Base-by-base conservation (phyloP, 306 rosid species). In the Vigna unguiculata region DNA sequence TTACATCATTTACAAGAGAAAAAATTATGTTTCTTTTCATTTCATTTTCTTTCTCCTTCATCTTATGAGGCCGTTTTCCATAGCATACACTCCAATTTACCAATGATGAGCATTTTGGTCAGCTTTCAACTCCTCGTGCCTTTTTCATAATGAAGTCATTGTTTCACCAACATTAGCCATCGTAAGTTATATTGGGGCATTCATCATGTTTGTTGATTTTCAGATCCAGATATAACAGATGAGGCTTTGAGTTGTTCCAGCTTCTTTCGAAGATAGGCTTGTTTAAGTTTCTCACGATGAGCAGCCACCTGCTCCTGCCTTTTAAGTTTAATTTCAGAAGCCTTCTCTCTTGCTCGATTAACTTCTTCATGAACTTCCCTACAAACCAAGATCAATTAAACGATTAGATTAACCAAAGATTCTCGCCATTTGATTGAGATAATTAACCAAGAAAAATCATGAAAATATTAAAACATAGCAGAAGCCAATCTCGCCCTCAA, bases 171-270 rank as follows among this genome's bases (percentile, higher is more conserved):
- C 40, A 6, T 15, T 28, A 58, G 32, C 21, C 41, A 15, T 15
- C 21, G 6, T 30, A 34, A 34, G 9, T 61, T 61, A 32, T 30
- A 19, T 2, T 69, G 67, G 45, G 16, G 25, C 24, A 32, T 45
- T 30, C 3, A 57, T 82, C 82, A 85, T 25, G 88, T 57, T 55
- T 71, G 53, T 40, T 82, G 78, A 34, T 69, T 65, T 60, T 78
- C 74, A 64, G 86, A 32, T 8, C 17, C 90, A 21, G 95, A 73
- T 51, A 86, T 85, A 24, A 19, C 10, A 11, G 97, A 82, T 28
- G 93, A 76, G 41, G 96, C 90, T 85, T 81, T 92, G 72, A 92
- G 71, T 83, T 89, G 90, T 83, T 90, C 96, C 36, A 95, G 22
- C 45, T 60, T 60, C 45, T 60, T 60, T 60, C 67, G 43, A 60